Evolutionary conservation across 805 yeast genomes (phyloP).

Genomic region (Starmerella geochares): DNA sequence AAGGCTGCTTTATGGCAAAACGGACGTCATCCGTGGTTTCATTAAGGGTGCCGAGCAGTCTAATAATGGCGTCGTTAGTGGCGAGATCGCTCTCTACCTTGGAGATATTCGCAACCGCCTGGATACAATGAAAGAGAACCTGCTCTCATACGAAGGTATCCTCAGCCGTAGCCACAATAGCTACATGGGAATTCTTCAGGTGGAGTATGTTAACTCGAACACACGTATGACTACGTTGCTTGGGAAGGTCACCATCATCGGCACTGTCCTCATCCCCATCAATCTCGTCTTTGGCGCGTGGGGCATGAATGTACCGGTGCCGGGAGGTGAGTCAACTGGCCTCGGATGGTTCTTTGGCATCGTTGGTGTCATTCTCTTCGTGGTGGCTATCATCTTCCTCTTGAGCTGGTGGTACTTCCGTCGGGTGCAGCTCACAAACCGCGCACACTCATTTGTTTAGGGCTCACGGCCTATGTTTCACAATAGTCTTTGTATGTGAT

Average conservation of each 20-base stretch:
- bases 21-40: conserved; percentile 91
- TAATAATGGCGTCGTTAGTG: conserved; percentile 49
- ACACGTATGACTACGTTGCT: conserved; percentile 75
- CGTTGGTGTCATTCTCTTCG: conserved; percentile 40
- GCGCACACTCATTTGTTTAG: conserved; percentile 4
- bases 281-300: conserved; percentile 83
- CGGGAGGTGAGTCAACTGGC: conserved; percentile 46
- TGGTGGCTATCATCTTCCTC: conserved; percentile 35
- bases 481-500: neutral
- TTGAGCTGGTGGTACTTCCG: conserved; percentile 30
- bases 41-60: conserved; percentile 87
- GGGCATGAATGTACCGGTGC: conserved; percentile 93
- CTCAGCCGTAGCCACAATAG: conserved; percentile 84
- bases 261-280: conserved; percentile 82
- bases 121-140: conserved; percentile 89
- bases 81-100: conserved; percentile 80
- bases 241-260: conserved; percentile 78
- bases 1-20: conserved; percentile 82
- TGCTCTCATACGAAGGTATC: conserved; percentile 82
- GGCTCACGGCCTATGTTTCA: too few species aligned
- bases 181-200: conserved; percentile 86
- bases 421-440: conserved; percentile 2
- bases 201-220: conserved; percentile 77
- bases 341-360: conserved; percentile 63
- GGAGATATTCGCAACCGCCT: conserved; percentile 97